Conservation (phyloP, 2,329 filamentous ascomycete species). For the Colletotrichum sublineola region DNA sequence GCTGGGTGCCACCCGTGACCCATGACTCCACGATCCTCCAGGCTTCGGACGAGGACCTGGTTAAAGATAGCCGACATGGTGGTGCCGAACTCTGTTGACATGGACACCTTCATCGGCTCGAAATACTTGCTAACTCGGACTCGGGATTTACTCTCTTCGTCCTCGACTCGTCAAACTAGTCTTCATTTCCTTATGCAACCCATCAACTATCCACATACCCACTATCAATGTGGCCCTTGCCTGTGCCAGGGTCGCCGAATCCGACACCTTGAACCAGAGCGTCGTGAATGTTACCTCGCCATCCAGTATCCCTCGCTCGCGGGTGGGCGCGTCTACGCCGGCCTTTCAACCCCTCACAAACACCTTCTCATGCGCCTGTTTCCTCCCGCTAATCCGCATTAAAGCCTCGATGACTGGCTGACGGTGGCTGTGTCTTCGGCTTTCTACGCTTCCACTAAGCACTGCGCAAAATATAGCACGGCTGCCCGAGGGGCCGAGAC, state of each 20-base stretch:
- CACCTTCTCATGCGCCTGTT: constrained; percentile 29
- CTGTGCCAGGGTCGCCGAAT: constrained; percentile 9
- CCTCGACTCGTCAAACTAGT: constrained; percentile 16
- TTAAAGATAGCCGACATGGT: constrained; percentile 31
- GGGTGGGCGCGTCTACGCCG: constrained; percentile 40
- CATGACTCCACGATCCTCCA: background rate
- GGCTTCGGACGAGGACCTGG: background rate
- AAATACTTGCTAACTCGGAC: background rate
- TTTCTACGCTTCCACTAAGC: constrained; percentile 30
- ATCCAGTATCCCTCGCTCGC: constrained; percentile 25
- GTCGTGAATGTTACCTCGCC: constrained; percentile 25
- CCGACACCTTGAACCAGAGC: background rate
- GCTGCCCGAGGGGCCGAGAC: constrained; percentile 26
- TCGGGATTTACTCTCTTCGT: background rate
- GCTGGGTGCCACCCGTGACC: background rate
- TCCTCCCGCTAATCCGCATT: constrained; percentile 29
- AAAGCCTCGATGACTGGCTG: constrained; percentile 26
- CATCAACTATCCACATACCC: background rate
- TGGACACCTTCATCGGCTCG: background rate
- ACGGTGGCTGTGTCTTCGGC: constrained; percentile 30
- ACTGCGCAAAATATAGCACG: constrained; percentile 37
- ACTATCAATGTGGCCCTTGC: constrained; percentile 24
- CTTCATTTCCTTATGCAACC: constrained; percentile 37
- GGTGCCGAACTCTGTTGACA: constrained; percentile 19
- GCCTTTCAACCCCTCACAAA: constrained; percentile 22